Evolutionary conservation across 1,284 basidiomycete species (phyloP), one percentile per base, ranked within the genome.

Genomic region (Malassezia caprae): DNA sequence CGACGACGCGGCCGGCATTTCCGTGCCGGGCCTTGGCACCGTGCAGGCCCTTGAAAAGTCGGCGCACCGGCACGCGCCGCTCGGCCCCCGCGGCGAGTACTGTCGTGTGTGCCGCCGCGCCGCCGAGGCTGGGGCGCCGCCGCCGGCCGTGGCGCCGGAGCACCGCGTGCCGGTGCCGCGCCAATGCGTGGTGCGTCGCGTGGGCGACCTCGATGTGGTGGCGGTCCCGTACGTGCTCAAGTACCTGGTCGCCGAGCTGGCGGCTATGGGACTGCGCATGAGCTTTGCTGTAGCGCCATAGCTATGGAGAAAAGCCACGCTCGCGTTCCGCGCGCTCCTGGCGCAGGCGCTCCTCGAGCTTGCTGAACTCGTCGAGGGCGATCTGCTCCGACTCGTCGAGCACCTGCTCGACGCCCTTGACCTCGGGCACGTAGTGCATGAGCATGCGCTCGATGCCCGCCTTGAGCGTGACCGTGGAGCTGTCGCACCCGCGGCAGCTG

Each of bases 381-480:
- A 98, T 82, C 17, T 80, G 78, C 73, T 98, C 93, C 69, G 96
- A 93, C 63, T 86, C 82, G 71, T 90, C 91, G 46, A 96, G 76
- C 6, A 96, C 80, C 83, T 96, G 90, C 70, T 96, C 88, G 6
- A 98, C 90, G n/a, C 83, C 84, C 76, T 93, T 86, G 30, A 98
- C 93, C 76, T 98, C 91, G 6, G 93, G 93, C 52, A 98, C 88
- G 71, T 96, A 98, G 77, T 98, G 93, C 88, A 89, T 93, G 68
- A 98, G 79, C 94, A 98, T 98, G 59, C 93, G 81, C 78, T 98
- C 94, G 52, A 70, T 69, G 23, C 68, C 68, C n/a, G 48, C 56
- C 51, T 96, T 98, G 59, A 98, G 79, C 15, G 93, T 98, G 26
- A 98, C 91, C 11, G 88, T 85, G 68, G 86, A 89, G 32, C 86